These are phyloP conservation scores for Zygnema cylindricum DNA, from an alignment of 139 green algal species.

Conservation along the genomic window DNA sequence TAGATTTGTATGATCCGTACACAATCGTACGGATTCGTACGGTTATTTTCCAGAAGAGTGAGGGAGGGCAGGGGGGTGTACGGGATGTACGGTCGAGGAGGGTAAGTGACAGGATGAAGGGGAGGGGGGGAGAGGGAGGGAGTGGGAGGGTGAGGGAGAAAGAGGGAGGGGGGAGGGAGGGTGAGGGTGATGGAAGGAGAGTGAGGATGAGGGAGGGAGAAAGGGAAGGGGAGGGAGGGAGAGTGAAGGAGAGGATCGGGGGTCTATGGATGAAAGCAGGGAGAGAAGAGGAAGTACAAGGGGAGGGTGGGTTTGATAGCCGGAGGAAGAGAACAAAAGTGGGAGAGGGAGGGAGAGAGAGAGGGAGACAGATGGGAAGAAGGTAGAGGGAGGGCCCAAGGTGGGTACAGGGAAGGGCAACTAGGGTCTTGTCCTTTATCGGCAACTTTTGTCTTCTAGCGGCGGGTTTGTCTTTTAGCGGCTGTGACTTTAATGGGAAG, in stretches of 20 bases:
- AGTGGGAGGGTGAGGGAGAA: not conserved
- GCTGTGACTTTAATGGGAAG: too few relatives aligned
- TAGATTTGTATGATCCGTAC: too few relatives aligned
- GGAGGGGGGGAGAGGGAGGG: not conserved
- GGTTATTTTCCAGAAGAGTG: not conserved
- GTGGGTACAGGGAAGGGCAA: too few relatives aligned
- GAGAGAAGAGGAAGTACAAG: not conserved
- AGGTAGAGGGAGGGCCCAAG: too few relatives aligned
- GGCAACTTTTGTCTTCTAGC: too few relatives aligned
- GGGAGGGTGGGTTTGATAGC: not conserved
- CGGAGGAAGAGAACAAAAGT: too few relatives aligned
- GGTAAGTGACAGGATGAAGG: not conserved
- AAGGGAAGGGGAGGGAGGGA: not conserved
- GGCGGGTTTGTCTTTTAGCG: too few relatives aligned
- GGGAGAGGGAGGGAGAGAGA: not conserved
- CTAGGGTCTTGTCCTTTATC: too few relatives aligned
- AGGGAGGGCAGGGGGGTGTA: not conserved
- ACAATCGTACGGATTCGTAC: too few relatives aligned
- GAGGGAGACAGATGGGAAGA: too few relatives aligned
- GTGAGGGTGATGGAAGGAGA: too few relatives aligned
- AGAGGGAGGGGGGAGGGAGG: not conserved
- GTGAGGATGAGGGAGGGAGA: too few relatives aligned
- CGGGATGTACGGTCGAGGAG: not conserved
- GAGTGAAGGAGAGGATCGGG: not conserved
- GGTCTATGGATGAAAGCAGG: not conserved